Evolutionary conservation across 108 stramenopile genomes (phyloP).

Genomic region (Nitzschia sp.): DNA sequence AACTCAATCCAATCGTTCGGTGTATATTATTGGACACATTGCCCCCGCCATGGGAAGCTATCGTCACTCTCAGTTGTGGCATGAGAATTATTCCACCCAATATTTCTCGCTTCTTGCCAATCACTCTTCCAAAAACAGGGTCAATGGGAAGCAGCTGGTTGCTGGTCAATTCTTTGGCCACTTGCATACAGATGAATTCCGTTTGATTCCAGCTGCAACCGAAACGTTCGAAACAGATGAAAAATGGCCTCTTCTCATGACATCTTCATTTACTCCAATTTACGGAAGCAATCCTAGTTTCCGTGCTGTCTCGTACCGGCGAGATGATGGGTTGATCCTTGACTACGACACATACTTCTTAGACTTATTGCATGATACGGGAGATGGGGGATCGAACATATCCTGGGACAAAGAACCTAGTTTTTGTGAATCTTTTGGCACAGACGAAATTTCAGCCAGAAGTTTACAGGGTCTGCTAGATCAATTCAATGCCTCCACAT

Average conservation of each 20-base stretch:
- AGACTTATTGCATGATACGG: slow-evolving; percentile 6
- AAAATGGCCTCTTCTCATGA: slow-evolving; percentile 48
- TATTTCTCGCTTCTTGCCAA: slow-evolving; percentile 43
- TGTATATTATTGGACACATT: slow-evolving; percentile 62
- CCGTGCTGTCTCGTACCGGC: slow-evolving; percentile 51
- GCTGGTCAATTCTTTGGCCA: slow-evolving; percentile 69
- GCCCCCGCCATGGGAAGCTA: slow-evolving; percentile 63
- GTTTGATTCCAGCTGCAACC: slow-evolving; percentile 29
- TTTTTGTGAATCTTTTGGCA: slow-evolving; percentile 17
- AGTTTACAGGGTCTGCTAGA: slow-evolving; percentile 5
- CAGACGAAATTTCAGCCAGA: neutral
- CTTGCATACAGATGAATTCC: slow-evolving; percentile 75
- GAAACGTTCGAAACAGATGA: neutral
- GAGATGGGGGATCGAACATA: neutral
- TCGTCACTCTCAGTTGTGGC: slow-evolving; percentile 62
- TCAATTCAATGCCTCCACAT: neutral
- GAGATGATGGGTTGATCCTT: slow-evolving; percentile 7
- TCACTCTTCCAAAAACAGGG: neutral
- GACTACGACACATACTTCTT: slow-evolving; percentile 38
- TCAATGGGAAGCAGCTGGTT: slow-evolving; percentile 21
- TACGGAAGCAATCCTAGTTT: slow-evolving; percentile 69
- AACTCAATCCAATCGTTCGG: slow-evolving; percentile 5
- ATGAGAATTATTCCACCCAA: slow-evolving; percentile 39
- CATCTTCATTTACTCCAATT: slow-evolving; percentile 58
- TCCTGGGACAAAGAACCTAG: slow-evolving; percentile 8